Base-by-base conservation (phyloP, 305 asterid species). In the Fraxinus xanthoxyloides region DNA sequence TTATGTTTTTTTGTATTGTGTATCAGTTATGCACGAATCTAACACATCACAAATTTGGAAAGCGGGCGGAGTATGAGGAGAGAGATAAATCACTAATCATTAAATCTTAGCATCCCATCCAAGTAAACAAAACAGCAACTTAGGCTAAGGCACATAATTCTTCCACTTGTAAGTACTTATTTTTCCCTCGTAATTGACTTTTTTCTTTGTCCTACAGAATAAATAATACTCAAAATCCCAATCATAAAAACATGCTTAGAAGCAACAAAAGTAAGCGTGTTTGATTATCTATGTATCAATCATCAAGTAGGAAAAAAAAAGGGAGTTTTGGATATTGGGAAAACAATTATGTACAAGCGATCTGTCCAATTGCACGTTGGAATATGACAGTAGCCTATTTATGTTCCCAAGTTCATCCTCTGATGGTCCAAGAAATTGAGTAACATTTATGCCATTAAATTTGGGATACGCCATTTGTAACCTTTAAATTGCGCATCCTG, bases 161-260 rank as follows among this genome's bases (percentile, higher is more conserved):
- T 40, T 35, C 54, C 61, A 74, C 28, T 38, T 35, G 72, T 36
- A 75, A 63, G 46, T 69, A 51, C 72, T 63, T 61, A 34, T 72
- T 43, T 43, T 77, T 54, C 80, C 24, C 61, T 82, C 72, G 5
- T 63, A 48, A 74, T 75, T 83, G 86, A 81, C 84, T 88, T 43
- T 10, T 17, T 48, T 28, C 32, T 67, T 77, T 79, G 31, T 31
- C 26, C 26, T 51, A 23, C 15, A 56, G 19, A 36, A 36, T 7
- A 36, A 65, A 76, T 82, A 78, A 65, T 76, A 78, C 80, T 5
- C 28, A 1, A n/a, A 48, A 54, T 54, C 80, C 65, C 85, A 89
- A 92, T 92, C 89, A 93, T 93, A 93, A 91, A 88, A 89, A 86
- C 95, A 92, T 84, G 94, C 98, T 93, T 93, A 91, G 93, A 92